Conservation (phyloP, 257 asterid genomes). For the Solanum stenotomum region DNA sequence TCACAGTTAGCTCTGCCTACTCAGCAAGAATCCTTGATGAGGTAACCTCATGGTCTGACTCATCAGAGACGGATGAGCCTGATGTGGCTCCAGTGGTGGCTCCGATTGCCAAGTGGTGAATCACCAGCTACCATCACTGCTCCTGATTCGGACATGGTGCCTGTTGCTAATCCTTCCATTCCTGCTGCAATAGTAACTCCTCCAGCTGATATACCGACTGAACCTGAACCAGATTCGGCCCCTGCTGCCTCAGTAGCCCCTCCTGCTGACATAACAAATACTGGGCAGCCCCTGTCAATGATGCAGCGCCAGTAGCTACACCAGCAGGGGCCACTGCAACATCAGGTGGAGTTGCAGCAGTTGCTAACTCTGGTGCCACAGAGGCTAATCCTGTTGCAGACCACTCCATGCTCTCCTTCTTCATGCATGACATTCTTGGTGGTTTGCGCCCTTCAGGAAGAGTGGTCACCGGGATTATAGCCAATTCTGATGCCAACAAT, state of each 20-base stretch:
- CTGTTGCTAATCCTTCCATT: not conserved
- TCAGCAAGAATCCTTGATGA: conserved; percentile 42
- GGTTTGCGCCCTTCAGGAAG: conserved; percentile 75
- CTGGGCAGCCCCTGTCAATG: conserved; percentile 1
- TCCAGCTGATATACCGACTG: not conserved
- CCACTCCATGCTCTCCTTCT: conserved; percentile 41
- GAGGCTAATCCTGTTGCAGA: conserved; percentile 1
- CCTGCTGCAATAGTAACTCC: not conserved
- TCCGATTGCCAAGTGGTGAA: conserved; percentile 20
- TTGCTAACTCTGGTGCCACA: not conserved
- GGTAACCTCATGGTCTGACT: conserved; percentile 8
- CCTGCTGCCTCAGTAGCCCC: not conserved
- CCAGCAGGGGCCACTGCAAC: not conserved
- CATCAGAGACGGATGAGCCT: not conserved
- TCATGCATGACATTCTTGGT: conserved; percentile 73
- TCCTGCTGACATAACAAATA: conserved; percentile 15
- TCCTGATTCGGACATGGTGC: not conserved
- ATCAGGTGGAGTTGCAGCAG: not conserved
- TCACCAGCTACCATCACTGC: conserved; percentile 13
- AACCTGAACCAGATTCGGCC: not conserved
- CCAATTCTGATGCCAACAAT: conserved; percentile 57
- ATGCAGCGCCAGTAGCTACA: conserved; percentile 11
- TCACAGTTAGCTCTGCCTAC: conserved; percentile 19
- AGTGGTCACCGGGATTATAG: conserved; percentile 61
- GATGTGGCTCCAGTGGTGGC: conserved; percentile 20